A percentile compares a stretch with the other conserved stretches of the same genome.
Conservation (phyloP, 768 basidiomycete genomes). For the Leccinum boreale region DNA sequence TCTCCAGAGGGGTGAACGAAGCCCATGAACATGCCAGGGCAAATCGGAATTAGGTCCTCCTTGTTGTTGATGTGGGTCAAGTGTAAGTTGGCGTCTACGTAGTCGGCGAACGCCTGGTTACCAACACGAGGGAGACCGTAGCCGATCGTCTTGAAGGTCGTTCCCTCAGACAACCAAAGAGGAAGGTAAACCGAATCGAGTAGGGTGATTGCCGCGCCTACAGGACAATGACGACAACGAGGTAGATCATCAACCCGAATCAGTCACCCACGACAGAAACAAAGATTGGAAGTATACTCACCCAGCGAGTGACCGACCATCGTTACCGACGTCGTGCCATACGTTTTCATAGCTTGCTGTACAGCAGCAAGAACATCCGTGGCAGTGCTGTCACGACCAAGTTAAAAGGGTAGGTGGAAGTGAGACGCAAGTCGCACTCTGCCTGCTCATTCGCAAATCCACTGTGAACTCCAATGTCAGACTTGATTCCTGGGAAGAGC, state of each 20-base stretch:
- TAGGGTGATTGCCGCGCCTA: slow-evolving; percentile 37
- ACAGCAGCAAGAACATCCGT: slow-evolving; percentile 43
- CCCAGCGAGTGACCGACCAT: slow-evolving; percentile 44
- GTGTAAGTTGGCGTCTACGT: slow-evolving; percentile 33
- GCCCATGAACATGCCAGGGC: slow-evolving; percentile 34
- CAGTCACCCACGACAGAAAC: background rate
- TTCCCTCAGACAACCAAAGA: background rate
- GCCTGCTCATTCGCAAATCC: slow-evolving; percentile 49
- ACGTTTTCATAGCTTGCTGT: slow-evolving; percentile 36
- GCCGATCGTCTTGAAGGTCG: slow-evolving; percentile 6
- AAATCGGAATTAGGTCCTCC: slow-evolving; percentile 38
- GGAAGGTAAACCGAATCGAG: background rate
- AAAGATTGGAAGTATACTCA: slow-evolving; percentile 11
- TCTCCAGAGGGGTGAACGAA: slow-evolving; percentile 42
- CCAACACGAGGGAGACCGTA: slow-evolving; percentile 16
- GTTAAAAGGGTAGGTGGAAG: background rate
- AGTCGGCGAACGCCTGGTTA: background rate
- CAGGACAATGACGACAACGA: background rate
- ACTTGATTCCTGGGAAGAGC: slow-evolving; percentile 49
- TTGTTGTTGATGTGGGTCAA: slow-evolving; percentile 57
- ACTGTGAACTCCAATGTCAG: slow-evolving; percentile 40
- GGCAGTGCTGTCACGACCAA: slow-evolving; percentile 34
- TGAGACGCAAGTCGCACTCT: slow-evolving; percentile 30
- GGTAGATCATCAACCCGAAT: background rate
- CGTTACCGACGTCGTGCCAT: slow-evolving; percentile 38